These are phyloP conservation scores for Phytopythium ostracodes DNA, from an alignment of 352 stramenopile species.

Conservation along the genomic window DNA sequence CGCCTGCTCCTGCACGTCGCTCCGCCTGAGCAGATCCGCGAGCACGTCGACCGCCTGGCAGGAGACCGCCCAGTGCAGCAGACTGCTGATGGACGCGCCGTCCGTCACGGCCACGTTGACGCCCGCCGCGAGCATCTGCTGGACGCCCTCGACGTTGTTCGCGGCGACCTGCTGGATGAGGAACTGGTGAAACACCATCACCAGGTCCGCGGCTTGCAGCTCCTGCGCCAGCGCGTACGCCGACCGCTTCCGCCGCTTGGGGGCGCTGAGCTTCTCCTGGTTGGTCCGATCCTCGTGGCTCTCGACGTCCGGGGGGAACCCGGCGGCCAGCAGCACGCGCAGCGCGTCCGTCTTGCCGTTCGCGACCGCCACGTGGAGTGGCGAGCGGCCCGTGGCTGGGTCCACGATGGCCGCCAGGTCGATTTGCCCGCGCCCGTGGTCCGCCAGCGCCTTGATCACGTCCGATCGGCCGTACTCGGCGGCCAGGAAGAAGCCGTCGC, in stretches of 20 bases:
- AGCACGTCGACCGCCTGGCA: conserved; percentile 64
- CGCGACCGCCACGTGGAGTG: conserved; percentile 71
- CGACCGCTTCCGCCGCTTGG: conserved; percentile 22
- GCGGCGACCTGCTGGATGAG: conserved; percentile 79
- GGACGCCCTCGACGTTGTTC: conserved; percentile 52
- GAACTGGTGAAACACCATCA: conserved; percentile 86
- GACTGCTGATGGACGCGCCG: conserved; percentile 44
- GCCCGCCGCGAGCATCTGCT: conserved; percentile 55
- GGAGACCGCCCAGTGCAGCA: conserved; percentile 78
- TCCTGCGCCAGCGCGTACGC: conserved; percentile 66
- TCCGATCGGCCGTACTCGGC: conserved; percentile 79
- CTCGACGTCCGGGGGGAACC: conserved; percentile 63
- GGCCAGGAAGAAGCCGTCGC: conserved; percentile 80
- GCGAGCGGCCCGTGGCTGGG: conserved; percentile 51
- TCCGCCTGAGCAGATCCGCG: conserved; percentile 33
- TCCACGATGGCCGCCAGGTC: conserved; percentile 57
- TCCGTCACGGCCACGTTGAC: conserved; percentile 53
- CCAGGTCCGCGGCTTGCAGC: conserved; percentile 47
- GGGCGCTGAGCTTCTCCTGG: background rate
- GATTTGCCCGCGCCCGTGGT: conserved; percentile 52
- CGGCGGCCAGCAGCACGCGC: conserved; percentile 69
- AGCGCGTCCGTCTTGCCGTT: conserved; percentile 74
- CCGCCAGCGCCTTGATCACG: conserved; percentile 79
- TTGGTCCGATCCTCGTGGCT: conserved; percentile 10
- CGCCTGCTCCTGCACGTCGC: conserved; percentile 26